These are phyloP conservation scores for Anthracocystis setariae DNA, from an alignment of 1,284 basidiomycete genomes.

Conservation along the genomic window DNA sequence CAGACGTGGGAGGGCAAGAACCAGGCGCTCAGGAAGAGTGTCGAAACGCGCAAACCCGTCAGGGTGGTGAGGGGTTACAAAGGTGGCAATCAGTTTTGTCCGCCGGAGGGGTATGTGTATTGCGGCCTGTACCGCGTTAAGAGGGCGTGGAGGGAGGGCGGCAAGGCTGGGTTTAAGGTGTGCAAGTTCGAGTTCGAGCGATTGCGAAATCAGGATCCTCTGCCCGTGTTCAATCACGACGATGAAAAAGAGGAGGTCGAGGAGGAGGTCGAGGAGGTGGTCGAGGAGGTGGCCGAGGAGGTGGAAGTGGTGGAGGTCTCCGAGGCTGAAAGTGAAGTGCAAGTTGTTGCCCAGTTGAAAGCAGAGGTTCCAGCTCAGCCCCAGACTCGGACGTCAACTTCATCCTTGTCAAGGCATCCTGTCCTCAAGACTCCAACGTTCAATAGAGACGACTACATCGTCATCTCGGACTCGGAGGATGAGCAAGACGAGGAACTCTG, in stretches of 20 bases:
- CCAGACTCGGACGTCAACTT: too few relatives aligned
- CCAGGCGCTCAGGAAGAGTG: conserved; percentile 75
- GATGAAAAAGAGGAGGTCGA: conserved; percentile 1
- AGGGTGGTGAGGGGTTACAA: conserved; percentile 85
- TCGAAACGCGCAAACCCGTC: conserved; percentile 78
- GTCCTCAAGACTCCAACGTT: conserved; percentile 10
- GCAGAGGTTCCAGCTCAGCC: too few relatives aligned
- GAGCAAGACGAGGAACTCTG: too few relatives aligned
- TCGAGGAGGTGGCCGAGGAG: not conserved
- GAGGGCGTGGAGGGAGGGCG: conserved; percentile 47
- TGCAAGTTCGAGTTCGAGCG: conserved; percentile 38
- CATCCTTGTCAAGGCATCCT: conserved; percentile 5
- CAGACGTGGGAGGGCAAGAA: conserved; percentile 82
- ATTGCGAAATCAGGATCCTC: conserved; percentile 19
- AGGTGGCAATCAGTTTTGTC: conserved; percentile 70
- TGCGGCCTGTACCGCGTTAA: conserved; percentile 82
- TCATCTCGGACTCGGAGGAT: conserved; percentile 16
- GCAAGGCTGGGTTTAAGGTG: conserved; percentile 36
- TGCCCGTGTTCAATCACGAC: conserved; percentile 37
- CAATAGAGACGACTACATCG: conserved; percentile 20
- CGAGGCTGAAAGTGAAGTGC: too few relatives aligned
- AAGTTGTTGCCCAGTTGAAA: too few relatives aligned
- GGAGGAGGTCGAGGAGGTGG: not conserved
- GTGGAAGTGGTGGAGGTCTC: too few relatives aligned
- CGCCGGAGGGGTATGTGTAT: conserved; percentile 76